These are phyloP conservation scores for Boletus reticulatus DNA, from an alignment of 768 basidiomycete species.

Conservation along the genomic window DNA sequence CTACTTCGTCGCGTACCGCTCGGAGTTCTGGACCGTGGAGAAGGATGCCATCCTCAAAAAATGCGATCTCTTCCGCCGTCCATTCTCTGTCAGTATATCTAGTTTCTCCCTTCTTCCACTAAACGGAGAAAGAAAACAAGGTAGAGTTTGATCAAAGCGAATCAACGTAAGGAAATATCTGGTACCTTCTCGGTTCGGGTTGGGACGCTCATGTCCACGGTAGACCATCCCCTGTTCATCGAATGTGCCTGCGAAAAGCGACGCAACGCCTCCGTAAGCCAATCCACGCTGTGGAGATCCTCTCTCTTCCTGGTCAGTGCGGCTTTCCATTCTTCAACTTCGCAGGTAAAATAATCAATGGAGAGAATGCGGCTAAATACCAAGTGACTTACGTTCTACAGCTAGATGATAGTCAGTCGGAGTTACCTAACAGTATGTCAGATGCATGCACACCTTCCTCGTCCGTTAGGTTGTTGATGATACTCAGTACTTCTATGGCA, in stretches of 20 bases:
- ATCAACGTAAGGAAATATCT: conserved; percentile 7
- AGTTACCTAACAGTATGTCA: conserved; percentile 15
- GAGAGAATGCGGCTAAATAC: background rate
- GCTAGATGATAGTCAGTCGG: conserved; percentile 38
- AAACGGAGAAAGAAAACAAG: background rate
- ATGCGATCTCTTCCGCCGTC: conserved; percentile 63
- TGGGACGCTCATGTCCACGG: conserved; percentile 61
- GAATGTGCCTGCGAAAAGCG: conserved; percentile 69
- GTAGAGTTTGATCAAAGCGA: conserved; percentile 8
- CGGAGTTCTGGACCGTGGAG: conserved; percentile 80
- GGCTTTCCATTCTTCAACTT: conserved; percentile 68
- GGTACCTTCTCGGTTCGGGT: conserved; percentile 64
- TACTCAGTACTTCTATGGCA: conserved; percentile 71
- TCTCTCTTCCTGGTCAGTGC: conserved; percentile 52
- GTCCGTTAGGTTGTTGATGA: conserved; percentile 60
- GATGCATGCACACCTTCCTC: conserved; percentile 57
- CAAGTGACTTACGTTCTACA: conserved; percentile 48
- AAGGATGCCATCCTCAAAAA: conserved; percentile 74
- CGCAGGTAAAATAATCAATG: conserved; percentile 2
- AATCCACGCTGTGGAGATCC: conserved; percentile 67
- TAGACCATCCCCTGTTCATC: conserved; percentile 52
- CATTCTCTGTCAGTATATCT: conserved; percentile 70
- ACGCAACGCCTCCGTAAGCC: conserved; percentile 72
- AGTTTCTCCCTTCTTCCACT: conserved; percentile 77
- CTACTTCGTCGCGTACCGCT: conserved; percentile 71